Evolutionary conservation across 768 basidiomycete species (phyloP), one percentile per base, ranked within the genome.

Genomic region (Mycena rebaudengoi): DNA sequence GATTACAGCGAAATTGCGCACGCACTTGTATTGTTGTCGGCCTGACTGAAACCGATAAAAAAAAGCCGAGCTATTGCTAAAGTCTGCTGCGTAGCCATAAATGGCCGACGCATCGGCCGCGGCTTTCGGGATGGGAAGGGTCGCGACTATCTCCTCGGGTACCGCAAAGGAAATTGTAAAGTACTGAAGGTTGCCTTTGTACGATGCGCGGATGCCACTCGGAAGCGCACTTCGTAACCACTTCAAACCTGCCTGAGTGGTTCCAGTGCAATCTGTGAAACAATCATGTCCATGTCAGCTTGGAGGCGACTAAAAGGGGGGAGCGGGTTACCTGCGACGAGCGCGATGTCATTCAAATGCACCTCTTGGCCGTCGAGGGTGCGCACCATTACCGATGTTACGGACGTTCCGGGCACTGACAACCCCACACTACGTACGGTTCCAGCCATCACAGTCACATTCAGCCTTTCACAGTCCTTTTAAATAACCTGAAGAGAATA

Each of bases 231-330:
- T 32, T 49, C 53, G 39, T 7, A 73, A 51, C 67, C 66, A 66
- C 23, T 69, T 68, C 3, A 68, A 60, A n/a, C 71, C 73, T 2
- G 59, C 67, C 35, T 68, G 69, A 16, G 60, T 61, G 12, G 54
- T 29, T 3, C 71, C 74, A 6, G 73, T 73, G 52, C 73, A 71
- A 37, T 72, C 74, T 72, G 26, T 5, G 12, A 26, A 7, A 21
- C 12, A 33, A 39, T 43, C 13, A 13, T 41, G 12, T 29, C n/a
- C 10, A 54, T 35, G 21, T n/a, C n/a, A n/a, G n/a, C n/a, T n/a
- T n/a, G n/a, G n/a, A n/a, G n/a, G n/a, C n/a, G n/a, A n/a, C n/a
- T n/a, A n/a, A n/a, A n/a, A n/a, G n/a, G n/a, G n/a, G n/a, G n/a
- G n/a, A n/a, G n/a, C n/a, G n/a, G n/a, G n/a, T 14, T 14, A 63